Evolutionary conservation across 106 monocot genomes (phyloP), one percentile per base, ranked within the genome.

Genomic region (Dendrobium catenatum): DNA sequence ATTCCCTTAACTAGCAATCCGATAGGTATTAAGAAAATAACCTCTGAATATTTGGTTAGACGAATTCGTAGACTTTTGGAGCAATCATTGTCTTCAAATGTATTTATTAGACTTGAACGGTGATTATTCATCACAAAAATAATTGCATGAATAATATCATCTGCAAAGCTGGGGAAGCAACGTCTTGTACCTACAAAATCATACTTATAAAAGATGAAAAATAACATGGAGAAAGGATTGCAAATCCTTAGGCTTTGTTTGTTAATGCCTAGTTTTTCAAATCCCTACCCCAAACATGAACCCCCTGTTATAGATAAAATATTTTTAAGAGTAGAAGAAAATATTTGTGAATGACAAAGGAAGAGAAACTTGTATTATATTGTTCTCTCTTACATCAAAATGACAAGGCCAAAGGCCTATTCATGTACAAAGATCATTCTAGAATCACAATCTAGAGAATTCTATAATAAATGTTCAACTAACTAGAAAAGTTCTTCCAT

Each of bases 31-130:
- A 4, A 18, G 16, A 20, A 26, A 10, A 5, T 24, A n/a, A 95
- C 94, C 92, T 95, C 48, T 55, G 92, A 90, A 83, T 92, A 86
- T 67, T 87, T 55, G 51, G 94, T 90, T 68, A 95, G 27, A n/a
- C 94, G 90, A 79, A 95, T 79, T 75, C 42, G 82, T 42, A 81
- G 87, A 46, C 82, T 85, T 68, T 90, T 81, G 18, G 77, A 42
- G 42, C 9, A 68, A 68, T 56, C 48, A 75, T 78, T 76, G 61
- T 77, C 75, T 42, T 31, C 20, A 79, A 83, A n/a, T 2, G 86
- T 68, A 80, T 76, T 43, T 24, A 85, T 47, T 26, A 82, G 78
- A 29, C 76, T 84, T 64, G 76, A 66, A 24, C 41, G 59, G 59
- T 13, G 59, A 79, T 85, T 77, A 55, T 85, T 55, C 26, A 86